Conservation (phyloP, 2,329 filamentous ascomycete genomes). For the Leptographium galeiforme region DNA sequence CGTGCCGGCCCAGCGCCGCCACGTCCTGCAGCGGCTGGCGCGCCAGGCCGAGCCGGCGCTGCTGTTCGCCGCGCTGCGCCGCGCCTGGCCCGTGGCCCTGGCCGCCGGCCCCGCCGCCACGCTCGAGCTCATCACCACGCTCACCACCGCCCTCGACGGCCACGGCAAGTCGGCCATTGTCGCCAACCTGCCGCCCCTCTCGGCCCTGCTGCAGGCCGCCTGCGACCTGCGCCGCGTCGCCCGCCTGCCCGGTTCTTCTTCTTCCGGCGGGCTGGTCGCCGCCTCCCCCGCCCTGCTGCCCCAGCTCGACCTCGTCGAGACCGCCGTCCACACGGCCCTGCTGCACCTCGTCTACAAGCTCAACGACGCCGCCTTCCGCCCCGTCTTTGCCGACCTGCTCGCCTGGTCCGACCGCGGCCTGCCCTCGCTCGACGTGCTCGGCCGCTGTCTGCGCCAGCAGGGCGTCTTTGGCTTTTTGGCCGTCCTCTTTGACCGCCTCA, state of each 20-base stretch:
- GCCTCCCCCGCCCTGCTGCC: constrained; percentile 9
- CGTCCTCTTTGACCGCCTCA: constrained; percentile 70
- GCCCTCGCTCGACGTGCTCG: constrained; percentile 46
- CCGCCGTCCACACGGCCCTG: constrained; percentile 51
- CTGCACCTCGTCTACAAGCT: constrained; percentile 94
- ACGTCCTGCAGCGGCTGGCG: constrained; percentile 62
- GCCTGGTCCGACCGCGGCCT: constrained; percentile 60
- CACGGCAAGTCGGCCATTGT: constrained; percentile 67
- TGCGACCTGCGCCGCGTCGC: constrained; percentile 51
- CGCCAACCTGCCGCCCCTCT: constrained; percentile 60
- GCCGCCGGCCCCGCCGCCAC: constrained; percentile 48
- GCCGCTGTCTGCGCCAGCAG: constrained; percentile 49
- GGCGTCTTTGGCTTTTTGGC: constrained; percentile 72
- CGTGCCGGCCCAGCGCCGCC: constrained; percentile 48
- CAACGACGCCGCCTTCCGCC: constrained; percentile 85
- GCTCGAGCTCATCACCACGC: constrained; percentile 53
- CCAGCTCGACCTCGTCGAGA: constrained; percentile 47
- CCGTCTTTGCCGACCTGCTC: constrained; percentile 74
- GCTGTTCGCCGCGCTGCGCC: constrained; percentile 59
- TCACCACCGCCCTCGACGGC: constrained; percentile 60
- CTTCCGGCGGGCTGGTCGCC: background rate
- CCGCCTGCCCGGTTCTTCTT: constrained; percentile 6
- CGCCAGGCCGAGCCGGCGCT: constrained; percentile 64
- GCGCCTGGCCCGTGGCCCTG: constrained; percentile 57
- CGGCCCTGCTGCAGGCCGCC: constrained; percentile 44